Percentiles rank a stretch among this genome's conserved stretches.
These are phyloP conservation scores for Lachancea kluyveri DNA, from an alignment of 805 yeast genomes.

Conservation along the genomic window DNA sequence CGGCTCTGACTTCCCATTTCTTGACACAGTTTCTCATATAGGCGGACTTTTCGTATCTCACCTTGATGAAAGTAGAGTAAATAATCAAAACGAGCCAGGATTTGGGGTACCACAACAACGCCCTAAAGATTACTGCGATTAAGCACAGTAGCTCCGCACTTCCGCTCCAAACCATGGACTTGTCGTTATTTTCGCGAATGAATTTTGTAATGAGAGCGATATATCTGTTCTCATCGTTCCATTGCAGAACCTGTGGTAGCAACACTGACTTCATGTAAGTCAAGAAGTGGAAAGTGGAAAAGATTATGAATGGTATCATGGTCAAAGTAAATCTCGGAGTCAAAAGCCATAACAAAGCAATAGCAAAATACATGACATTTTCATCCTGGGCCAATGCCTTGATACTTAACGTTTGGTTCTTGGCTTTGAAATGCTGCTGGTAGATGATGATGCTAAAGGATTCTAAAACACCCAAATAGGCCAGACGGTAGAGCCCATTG, in stretches of 20 bases:
- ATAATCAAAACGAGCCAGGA: constrained; percentile 53
- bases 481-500: constrained; percentile 46
- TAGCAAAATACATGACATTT: constrained; percentile 63
- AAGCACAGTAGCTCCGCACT: constrained; percentile 44
- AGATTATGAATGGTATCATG: constrained; percentile 66
- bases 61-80: constrained; percentile 60
- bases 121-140: constrained; percentile 41
- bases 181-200: constrained; percentile 49
- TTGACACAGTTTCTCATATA: constrained; percentile 66
- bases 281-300: constrained; percentile 76
- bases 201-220: constrained; percentile 34
- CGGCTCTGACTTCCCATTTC: constrained; percentile 60
- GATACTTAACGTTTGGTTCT: constrained; percentile 20
- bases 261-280: constrained; percentile 60
- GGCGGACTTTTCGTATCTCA: constrained; percentile 70
- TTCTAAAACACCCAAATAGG: constrained; percentile 57
- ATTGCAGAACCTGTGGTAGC: constrained; percentile 48
- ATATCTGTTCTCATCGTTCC: constrained; percentile 22
- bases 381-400: constrained; percentile 47
- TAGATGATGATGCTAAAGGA: constrained; percentile 73
- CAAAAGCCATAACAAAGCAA: constrained; percentile 48
- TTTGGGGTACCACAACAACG: constrained; percentile 53
- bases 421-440: constrained; percentile 44
- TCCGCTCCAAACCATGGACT: constrained; percentile 55
- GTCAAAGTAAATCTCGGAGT: constrained; percentile 58